Base-by-base conservation (phyloP, 768 basidiomycete genomes). In the Xanthoconium stramineum region DNA sequence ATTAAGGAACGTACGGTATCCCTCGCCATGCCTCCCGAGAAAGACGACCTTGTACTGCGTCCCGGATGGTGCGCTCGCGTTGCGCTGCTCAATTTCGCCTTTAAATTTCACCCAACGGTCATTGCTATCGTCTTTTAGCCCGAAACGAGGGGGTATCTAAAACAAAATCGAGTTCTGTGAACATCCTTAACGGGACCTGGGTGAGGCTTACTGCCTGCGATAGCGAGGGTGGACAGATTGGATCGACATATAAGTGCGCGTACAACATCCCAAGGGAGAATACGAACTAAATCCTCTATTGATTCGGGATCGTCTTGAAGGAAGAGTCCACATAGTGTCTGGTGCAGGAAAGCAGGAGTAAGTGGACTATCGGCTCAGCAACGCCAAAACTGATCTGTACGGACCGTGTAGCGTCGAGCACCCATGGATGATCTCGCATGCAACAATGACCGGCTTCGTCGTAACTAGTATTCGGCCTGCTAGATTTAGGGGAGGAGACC, bases 1-100 rank as follows among this genome's bases (percentile, higher is more conserved):
- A 14, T 29, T 35, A 33, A 33, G n/a, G 8, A 35, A 73, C 86
- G 61, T 68, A 89, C 88, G 88, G 62, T 78, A 81, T 52, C 88
- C 89, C 68, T 90, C 74, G 3, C 89, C 89, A 57, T 92, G 90
- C 57, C 89, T 76, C 3, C 80, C 81, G 3, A 90, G 69, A 56
- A 85, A 80, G 52, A 90, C 63, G 19, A 87, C 74, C 63, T 89
- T 91, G 72, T 84, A 85, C 12, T 69, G 69, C 24, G 74, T 74
- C 2, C 69, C 72, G 0, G 62, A 48, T 2, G 69, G 67, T 1
- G 80, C 76, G 3, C 61, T 58, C 2, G 63, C 57, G 55, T 87
- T 85, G 52, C 89, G 65, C 15, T 66, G 59, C 3, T 67, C 53
- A 11, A 91, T 69, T 19, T 73, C 66, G 0, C 45, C 33, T 46